Conservation (phyloP, 768 basidiomycete species). For the Fistulinella prunicolor region DNA sequence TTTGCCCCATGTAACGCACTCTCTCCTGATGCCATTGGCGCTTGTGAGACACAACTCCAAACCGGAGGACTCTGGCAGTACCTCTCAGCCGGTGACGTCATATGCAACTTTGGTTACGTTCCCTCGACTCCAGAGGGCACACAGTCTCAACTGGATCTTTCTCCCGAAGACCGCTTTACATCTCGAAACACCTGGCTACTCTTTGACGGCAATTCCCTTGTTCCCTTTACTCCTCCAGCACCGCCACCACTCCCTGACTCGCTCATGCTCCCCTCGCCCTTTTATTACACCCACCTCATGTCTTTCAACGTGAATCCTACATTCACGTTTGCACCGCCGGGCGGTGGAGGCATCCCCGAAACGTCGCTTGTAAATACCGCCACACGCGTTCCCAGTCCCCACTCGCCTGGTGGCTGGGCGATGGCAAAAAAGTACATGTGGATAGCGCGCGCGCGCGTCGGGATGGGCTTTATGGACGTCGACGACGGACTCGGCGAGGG, state of each 20-base stretch:
- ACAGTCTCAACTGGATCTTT: slow-evolving; percentile 19
- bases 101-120: slow-evolving; percentile 80
- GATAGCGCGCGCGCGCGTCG: slow-evolving; percentile 52
- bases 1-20: slow-evolving; percentile 69
- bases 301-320: slow-evolving; percentile 29
- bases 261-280: slow-evolving; percentile 67
- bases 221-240: slow-evolving; percentile 56
- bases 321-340: slow-evolving; percentile 27
- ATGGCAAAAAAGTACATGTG: slow-evolving; percentile 63
- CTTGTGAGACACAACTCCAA: slow-evolving; percentile 69
- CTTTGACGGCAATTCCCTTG: slow-evolving; percentile 62
- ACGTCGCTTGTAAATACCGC: slow-evolving; percentile 41
- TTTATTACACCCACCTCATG: slow-evolving; percentile 72
- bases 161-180: slow-evolving; percentile 17
- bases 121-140: slow-evolving; percentile 40
- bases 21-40: slow-evolving; percentile 41
- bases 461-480: slow-evolving; percentile 33
- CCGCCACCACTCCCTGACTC: slow-evolving; percentile 52
- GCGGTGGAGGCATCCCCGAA: slow-evolving; percentile 40
- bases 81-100: slow-evolving; percentile 72
- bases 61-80: slow-evolving; percentile 67
- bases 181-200: slow-evolving; percentile 60
- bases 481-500: slow-evolving; percentile 54
- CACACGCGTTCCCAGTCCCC: slow-evolving; percentile 51
- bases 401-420: slow-evolving; percentile 57